These are phyloP conservation scores for Picea sitchensis DNA, from an alignment of 75 land plant species.

Conservation along the genomic window DNA sequence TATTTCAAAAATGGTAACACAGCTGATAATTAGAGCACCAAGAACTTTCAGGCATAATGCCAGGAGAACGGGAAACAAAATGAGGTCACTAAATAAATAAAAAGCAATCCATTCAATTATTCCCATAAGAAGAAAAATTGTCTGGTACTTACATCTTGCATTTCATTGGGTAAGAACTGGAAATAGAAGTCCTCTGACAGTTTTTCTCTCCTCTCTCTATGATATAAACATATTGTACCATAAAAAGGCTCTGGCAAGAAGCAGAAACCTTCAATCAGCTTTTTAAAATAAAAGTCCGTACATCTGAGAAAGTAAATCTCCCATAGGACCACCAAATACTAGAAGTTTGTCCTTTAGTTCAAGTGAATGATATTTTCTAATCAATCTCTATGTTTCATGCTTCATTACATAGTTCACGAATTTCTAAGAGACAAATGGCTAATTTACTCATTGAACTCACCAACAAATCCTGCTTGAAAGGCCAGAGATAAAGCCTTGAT, in stretches of 20 bases:
- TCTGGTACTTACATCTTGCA: conserved; percentile 64
- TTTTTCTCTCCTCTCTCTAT: conserved; percentile 91
- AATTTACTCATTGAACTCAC: conserved; percentile 34
- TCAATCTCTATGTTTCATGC: background rate
- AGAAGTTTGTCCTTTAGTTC: background rate
- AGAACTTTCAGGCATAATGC: background rate
- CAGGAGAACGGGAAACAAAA: background rate
- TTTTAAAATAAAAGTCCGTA: background rate
- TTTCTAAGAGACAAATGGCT: background rate
- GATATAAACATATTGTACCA: conserved; percentile 92
- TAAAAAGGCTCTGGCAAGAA: conserved; percentile 80
- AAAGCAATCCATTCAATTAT: background rate
- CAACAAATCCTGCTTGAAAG: conserved; percentile 93
- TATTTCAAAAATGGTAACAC: background rate
- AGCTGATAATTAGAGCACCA: background rate
- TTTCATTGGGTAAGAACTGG: conserved; percentile 61
- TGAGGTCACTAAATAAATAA: background rate
- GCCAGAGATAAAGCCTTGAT: conserved; percentile 81
- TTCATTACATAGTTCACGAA: background rate
- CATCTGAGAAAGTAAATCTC: background rate
- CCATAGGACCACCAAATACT: background rate
- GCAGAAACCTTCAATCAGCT: background rate
- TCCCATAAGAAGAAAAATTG: background rate
- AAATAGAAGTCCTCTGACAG: conserved; percentile 93
- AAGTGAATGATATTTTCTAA: too few relatives aligned